phyloP scores from a whole-genome alignment of 305 asterid genomes.

The Salvia sclarea region DNA sequence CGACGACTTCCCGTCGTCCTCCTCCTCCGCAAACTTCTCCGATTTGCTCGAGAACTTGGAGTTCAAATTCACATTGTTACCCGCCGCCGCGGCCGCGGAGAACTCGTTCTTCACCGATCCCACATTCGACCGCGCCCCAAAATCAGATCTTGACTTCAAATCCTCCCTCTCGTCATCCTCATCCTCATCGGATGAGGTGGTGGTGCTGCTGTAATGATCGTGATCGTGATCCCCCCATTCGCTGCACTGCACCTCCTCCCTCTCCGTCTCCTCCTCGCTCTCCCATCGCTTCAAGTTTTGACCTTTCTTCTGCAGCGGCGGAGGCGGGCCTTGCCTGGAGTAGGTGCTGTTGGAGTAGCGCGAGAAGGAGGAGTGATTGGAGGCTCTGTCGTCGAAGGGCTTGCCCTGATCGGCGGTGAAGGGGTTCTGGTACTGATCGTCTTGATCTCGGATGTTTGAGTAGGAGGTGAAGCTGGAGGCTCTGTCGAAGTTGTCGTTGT shows the following conservation, averaged over 20 bases:
- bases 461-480: slow-evolving; percentile 48
- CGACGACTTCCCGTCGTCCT: slow-evolving; percentile 63
- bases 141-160: slow-evolving; percentile 66
- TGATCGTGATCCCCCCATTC: slow-evolving; percentile 98
- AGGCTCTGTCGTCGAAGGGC: slow-evolving; percentile 62
- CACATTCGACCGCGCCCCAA: slow-evolving; percentile 49
- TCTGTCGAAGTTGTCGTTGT: slow-evolving; percentile 47
- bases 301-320: slow-evolving; percentile 33
- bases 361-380: slow-evolving; percentile 53
- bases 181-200: slow-evolving; percentile 50
- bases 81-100: slow-evolving; percentile 31
- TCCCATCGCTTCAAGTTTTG: slow-evolving; percentile 49
- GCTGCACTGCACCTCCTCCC: slow-evolving; percentile 95
- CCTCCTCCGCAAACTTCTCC: slow-evolving; percentile 54
- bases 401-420: slow-evolving; percentile 33
- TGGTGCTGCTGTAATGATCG: slow-evolving; percentile 66
- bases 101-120: slow-evolving; percentile 52
- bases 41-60: slow-evolving; percentile 46
- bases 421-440: slow-evolving; percentile 38
- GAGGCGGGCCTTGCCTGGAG: slow-evolving; percentile 23
- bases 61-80: slow-evolving; percentile 27
- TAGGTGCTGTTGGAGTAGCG: slow-evolving; percentile 44
- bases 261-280: slow-evolving; percentile 68
- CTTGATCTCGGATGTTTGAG: slow-evolving; percentile 40
- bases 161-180: slow-evolving; percentile 57